These are phyloP conservation scores for Kockovaella imperatae DNA, from an alignment of 768 basidiomycete genomes.

Conservation along the genomic window DNA sequence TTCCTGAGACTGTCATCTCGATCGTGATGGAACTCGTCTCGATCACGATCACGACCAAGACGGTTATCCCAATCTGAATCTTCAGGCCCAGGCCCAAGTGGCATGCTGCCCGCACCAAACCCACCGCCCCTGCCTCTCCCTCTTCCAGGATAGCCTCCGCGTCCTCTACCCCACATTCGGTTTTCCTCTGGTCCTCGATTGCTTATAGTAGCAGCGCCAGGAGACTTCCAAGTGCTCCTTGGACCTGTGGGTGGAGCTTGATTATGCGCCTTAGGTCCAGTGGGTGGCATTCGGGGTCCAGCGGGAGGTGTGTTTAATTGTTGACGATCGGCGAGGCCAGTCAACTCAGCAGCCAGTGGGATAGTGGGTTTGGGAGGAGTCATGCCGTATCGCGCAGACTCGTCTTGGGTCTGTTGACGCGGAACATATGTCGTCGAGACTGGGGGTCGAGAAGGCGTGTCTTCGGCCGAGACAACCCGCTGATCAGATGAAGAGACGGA, in stretches of 20 bases:
- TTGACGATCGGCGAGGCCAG: neutral
- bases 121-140: neutral
- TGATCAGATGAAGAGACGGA: too few species aligned
- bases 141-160: neutral
- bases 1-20: too few species aligned
- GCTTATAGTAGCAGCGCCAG: neutral
- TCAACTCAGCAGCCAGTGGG: neutral
- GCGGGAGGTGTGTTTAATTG: constrained; percentile 12
- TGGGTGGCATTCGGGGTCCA: constrained; percentile 25
- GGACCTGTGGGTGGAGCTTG: neutral
- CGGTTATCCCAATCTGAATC: too few species aligned
- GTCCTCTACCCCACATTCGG: neutral
- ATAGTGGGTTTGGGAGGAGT: neutral
- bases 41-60: too few species aligned
- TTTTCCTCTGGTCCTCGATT: neutral
- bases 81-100: too few species aligned
- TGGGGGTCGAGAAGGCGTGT: neutral
- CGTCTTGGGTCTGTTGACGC: neutral
- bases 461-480: neutral
- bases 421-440: neutral
- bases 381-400: neutral
- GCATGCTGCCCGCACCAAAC: neutral
- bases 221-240: neutral
- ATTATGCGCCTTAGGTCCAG: constrained; percentile 4
- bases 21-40: too few species aligned